phyloP scores from a whole-genome alignment of 805 yeast species.

The Yarrowia hollandica region DNA sequence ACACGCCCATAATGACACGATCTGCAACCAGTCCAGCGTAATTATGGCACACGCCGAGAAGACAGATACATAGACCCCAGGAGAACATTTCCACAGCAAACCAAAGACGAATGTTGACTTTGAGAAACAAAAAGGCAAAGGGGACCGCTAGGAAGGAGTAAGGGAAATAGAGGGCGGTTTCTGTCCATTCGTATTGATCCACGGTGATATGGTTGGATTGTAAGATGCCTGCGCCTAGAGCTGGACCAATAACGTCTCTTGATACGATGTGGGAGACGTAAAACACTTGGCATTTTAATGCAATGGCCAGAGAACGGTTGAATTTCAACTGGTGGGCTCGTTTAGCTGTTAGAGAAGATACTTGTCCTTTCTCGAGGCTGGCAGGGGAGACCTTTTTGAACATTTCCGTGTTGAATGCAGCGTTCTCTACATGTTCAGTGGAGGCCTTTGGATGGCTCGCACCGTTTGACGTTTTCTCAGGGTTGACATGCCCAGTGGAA shows the following conservation, averaged over 20 bases:
- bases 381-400: neutral
- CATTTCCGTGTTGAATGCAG: neutral
- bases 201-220: neutral
- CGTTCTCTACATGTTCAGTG: neutral
- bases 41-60: neutral
- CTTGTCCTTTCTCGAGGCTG: neutral
- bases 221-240: neutral
- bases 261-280: neutral
- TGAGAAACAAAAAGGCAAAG: constrained; percentile 1
- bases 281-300: neutral
- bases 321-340: neutral
- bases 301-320: neutral
- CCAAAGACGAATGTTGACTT: neutral
- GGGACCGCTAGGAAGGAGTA: neutral
- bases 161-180: neutral
- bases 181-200: neutral
- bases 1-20: constrained; percentile 4
- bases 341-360: neutral
- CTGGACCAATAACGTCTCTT: constrained; percentile 11
- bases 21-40: constrained; percentile 1
- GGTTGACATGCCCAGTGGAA: no score
- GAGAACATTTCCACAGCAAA: constrained; percentile 9
- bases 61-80: constrained; percentile 8
- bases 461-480: neutral
- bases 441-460: no score